Evolutionary conservation across 805 yeast species (phyloP).

Genomic region (Cyberlindnera euphorbiiphila): DNA sequence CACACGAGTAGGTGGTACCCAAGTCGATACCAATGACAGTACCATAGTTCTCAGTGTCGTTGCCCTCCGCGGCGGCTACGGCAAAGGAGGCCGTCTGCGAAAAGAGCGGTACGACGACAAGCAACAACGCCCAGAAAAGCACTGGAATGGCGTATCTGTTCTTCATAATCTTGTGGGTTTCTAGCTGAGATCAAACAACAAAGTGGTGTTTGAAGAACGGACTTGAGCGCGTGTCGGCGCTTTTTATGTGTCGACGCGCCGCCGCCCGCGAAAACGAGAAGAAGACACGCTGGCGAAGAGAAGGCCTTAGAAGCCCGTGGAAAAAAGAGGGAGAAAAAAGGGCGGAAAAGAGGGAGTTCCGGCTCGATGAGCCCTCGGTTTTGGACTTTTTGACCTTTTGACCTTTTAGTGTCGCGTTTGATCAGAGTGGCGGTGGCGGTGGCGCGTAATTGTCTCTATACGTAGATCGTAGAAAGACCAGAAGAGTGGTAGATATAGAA

Average conservation of each 20-base stretch:
- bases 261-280: slow-evolving; percentile 5
- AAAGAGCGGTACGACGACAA: slow-evolving; percentile 27
- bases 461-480: too few species aligned
- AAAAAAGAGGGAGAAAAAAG: slow-evolving; percentile 1
- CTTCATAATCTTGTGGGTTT: slow-evolving; percentile 19
- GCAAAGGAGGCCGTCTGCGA: slow-evolving; percentile 20
- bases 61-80: slow-evolving; percentile 29
- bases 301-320: slow-evolving; percentile 4
- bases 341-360: too few species aligned
- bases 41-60: slow-evolving; percentile 45
- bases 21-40: slow-evolving; percentile 90
- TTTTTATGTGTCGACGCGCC: background rate
- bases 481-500: too few species aligned
- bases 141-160: slow-evolving; percentile 32
- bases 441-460: too few species aligned
- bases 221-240: slow-evolving; percentile 3
- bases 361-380: too few species aligned
- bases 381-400: too few species aligned
- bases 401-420: too few species aligned
- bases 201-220: background rate
- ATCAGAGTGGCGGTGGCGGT: too few species aligned
- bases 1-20: slow-evolving; percentile 98
- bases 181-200: background rate
- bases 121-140: slow-evolving; percentile 27
- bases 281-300: slow-evolving; percentile 18